Evolutionary conservation across 2,329 filamentous ascomycete genomes (phyloP).

Genomic region (Stagonosporopsis chrysanthemi): DNA sequence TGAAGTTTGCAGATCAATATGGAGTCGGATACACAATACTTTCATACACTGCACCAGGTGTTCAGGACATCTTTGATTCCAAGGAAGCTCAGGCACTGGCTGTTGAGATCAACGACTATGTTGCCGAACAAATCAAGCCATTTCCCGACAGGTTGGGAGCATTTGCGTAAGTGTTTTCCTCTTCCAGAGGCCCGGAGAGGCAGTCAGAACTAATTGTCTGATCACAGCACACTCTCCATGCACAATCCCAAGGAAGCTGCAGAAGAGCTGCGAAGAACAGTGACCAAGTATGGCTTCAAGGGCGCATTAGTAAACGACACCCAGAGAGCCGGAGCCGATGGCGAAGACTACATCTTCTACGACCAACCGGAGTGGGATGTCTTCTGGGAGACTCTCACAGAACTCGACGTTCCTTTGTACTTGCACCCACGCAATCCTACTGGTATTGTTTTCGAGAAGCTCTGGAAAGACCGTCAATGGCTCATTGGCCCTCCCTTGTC

Average conservation of each 20-base stretch:
- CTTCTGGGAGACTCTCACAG: conserved; percentile 40
- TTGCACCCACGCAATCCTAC: conserved; percentile 45
- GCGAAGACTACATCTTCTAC: conserved; percentile 43
- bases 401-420: conserved; percentile 44
- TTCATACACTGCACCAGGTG: conserved; percentile 58
- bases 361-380: conserved; percentile 42
- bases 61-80: conserved; percentile 57
- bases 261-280: conserved; percentile 38
- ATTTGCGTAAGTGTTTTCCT: conserved; percentile 22
- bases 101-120: conserved; percentile 57
- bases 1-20: conserved; percentile 55
- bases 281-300: conserved; percentile 62
- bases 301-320: conserved; percentile 62
- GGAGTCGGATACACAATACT: conserved; percentile 59
- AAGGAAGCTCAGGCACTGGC: conserved; percentile 55
- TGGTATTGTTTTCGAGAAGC: conserved; percentile 52
- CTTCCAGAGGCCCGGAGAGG: rapidly evolving
- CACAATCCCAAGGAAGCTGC: conserved; percentile 43
- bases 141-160: conserved; percentile 53
- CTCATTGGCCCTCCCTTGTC: conserved; percentile 58
- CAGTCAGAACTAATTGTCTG: not conserved
- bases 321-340: conserved; percentile 40
- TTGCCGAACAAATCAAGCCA: conserved; percentile 53
- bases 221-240: conserved; percentile 38
- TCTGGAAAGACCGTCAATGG: conserved; percentile 66